Percentiles rank a stretch among this genome's conserved stretches.
phyloP scores from a whole-genome alignment of 2,329 filamentous ascomycete species.

The Rugonectria rugulosa region DNA sequence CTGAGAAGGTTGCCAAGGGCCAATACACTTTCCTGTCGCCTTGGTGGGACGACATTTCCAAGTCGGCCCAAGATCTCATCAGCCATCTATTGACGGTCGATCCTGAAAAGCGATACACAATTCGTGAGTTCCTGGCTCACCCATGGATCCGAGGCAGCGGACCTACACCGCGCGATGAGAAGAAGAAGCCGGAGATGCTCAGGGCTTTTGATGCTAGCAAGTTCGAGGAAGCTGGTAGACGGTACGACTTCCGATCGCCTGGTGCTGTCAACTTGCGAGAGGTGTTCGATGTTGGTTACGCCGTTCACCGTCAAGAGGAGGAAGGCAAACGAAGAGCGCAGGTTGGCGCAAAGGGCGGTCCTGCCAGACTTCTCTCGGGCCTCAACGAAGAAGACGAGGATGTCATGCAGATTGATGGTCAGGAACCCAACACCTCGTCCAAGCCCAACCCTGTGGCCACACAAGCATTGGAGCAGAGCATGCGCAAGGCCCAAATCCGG shows the following conservation, averaged over 20 bases:
- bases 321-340: constrained; percentile 92
- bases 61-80: constrained; percentile 91
- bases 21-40: constrained; percentile 98
- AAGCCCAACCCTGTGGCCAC: constrained; percentile 47
- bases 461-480: constrained; percentile 81
- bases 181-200: constrained; percentile 57
- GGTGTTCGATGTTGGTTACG: constrained; percentile 98
- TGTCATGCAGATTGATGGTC: constrained; percentile 67
- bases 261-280: constrained; percentile 95
- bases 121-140: constrained; percentile 90
- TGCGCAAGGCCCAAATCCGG: constrained; percentile 81
- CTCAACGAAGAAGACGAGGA: constrained; percentile 75
- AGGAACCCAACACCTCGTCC: constrained; percentile 51
- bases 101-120: constrained; percentile 93
- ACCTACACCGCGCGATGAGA: constrained; percentile 65
- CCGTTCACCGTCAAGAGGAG: constrained; percentile 95
- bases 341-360: constrained; percentile 74
- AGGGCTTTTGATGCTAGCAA: constrained; percentile 65
- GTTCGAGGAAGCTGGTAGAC: constrained; percentile 66
- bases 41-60: constrained; percentile 99
- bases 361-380: constrained; percentile 61
- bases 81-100: constrained; percentile 93
- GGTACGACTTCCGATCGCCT: constrained; percentile 93
- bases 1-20: constrained; percentile 95
- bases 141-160: constrained; percentile 84